A percentile compares a stretch with the other conserved stretches of the same genome.
These are phyloP conservation scores for Gyrodon lividus DNA, from an alignment of 768 basidiomycete genomes.

Conservation along the genomic window DNA sequence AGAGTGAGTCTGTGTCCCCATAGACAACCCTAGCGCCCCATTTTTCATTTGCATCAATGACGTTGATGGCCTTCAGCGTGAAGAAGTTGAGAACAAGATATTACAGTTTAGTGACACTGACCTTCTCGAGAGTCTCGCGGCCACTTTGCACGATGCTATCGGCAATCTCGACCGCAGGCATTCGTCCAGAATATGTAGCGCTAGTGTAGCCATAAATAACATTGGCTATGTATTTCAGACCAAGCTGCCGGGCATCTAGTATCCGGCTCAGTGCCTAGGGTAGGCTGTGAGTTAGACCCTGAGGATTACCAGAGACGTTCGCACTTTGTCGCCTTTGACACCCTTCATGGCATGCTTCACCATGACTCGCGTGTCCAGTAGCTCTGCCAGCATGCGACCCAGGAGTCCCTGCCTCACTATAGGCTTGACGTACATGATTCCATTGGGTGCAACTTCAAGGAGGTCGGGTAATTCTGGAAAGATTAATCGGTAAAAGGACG, in stretches of 20 bases:
- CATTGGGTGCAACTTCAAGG: constrained; percentile 84
- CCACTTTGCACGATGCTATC: constrained; percentile 98
- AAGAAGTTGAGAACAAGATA: neutral
- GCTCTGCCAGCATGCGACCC: constrained; percentile 87
- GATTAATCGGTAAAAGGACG: constrained; percentile 15
- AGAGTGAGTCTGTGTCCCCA: constrained; percentile 96
- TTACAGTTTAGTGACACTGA: constrained; percentile 25
- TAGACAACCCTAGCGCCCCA: constrained; percentile 96
- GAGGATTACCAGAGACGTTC: constrained; percentile 1
- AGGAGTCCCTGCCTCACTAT: constrained; percentile 82
- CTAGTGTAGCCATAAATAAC: constrained; percentile 96
- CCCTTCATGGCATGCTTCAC: constrained; percentile 96
- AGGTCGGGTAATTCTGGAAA: neutral
- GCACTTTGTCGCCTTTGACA: constrained; percentile 70
- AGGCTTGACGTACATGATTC: constrained; percentile 89
- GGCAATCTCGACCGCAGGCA: constrained; percentile 98
- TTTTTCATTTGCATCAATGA: constrained; percentile 71
- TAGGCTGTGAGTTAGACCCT: constrained; percentile 2
- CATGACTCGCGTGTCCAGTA: constrained; percentile 96
- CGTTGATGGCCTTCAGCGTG: constrained; percentile 67
- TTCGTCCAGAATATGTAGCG: constrained; percentile 92
- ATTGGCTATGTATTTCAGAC: constrained; percentile 92
- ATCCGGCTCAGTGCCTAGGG: constrained; percentile 68
- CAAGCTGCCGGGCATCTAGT: constrained; percentile 87
- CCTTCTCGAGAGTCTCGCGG: constrained; percentile 93